These are phyloP conservation scores for Westerdykella sp. DNA, from an alignment of 2,329 filamentous ascomycete genomes.

Conservation along the genomic window DNA sequence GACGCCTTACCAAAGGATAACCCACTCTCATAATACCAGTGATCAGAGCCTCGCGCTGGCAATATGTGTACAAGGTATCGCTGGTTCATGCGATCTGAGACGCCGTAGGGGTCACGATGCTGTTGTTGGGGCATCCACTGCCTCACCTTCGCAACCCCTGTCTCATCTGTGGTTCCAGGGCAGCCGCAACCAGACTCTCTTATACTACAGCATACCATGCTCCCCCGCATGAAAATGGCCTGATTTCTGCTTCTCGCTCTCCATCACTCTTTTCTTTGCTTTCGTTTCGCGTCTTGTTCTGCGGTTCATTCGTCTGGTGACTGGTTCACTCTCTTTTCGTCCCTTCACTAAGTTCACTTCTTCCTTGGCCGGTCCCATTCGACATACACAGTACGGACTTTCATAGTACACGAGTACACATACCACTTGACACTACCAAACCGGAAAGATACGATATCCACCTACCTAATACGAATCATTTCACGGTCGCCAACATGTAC, in stretches of 20 bases:
- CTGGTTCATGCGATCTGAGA: not conserved
- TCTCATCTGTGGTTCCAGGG: not conserved
- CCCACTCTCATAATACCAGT: too few species aligned
- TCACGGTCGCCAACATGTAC: conserved; percentile 17
- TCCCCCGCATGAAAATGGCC: conserved; percentile 16
- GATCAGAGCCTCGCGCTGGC: too few species aligned
- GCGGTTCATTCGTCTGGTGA: conserved; percentile 16
- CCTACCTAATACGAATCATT: too few species aligned
- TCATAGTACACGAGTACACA: conserved; percentile 1
- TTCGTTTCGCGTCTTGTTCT: conserved; percentile 12
- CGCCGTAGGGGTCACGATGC: not conserved
- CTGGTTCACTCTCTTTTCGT: conserved; percentile 23
- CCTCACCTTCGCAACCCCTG: not conserved
- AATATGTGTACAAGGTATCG: too few species aligned
- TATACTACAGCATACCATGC: not conserved
- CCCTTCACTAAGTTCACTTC: too few species aligned
- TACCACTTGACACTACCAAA: too few species aligned
- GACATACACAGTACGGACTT: not conserved
- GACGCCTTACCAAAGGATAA: too few species aligned
- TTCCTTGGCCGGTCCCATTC: conserved; percentile 3
- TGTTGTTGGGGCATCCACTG: not conserved
- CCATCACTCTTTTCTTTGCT: conserved; percentile 9
- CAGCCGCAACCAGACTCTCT: not conserved
- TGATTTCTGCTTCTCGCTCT: conserved; percentile 16
- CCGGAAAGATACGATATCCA: too few species aligned